Evolutionary conservation across 1,139 yeast species (phyloP).

Genomic region (Candida tropicalis): DNA sequence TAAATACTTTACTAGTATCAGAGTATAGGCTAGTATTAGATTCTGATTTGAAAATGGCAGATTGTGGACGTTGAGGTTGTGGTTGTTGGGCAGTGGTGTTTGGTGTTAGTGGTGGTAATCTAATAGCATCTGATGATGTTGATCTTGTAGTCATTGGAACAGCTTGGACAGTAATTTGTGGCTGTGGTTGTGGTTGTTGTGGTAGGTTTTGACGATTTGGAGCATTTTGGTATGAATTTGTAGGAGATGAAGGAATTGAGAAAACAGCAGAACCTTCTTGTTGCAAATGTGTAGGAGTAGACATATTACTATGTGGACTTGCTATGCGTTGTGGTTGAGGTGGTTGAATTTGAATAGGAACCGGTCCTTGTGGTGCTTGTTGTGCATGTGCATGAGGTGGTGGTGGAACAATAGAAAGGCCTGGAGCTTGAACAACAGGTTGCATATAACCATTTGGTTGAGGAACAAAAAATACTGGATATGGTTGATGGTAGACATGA

Average conservation of each 20-base stretch:
- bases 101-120: slow-evolving; percentile 11
- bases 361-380: slow-evolving; percentile 7
- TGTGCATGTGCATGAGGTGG: slow-evolving; percentile 15
- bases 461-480: slow-evolving; percentile 40
- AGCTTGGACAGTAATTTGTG: slow-evolving; percentile 6
- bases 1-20: slow-evolving; percentile 20
- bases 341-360: neutral
- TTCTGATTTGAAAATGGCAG: slow-evolving; percentile 15
- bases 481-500: slow-evolving; percentile 36
- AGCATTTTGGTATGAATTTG: slow-evolving; percentile 14
- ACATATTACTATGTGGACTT: slow-evolving; percentile 12
- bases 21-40: slow-evolving; percentile 16
- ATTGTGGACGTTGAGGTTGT: slow-evolving; percentile 8
- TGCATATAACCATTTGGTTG: slow-evolving; percentile 20
- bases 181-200: slow-evolving; percentile 9
- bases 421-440: slow-evolving; percentile 13
- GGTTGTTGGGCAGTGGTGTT: slow-evolving; percentile 13
- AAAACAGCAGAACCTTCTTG: slow-evolving; percentile 30
- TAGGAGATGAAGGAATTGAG: slow-evolving; percentile 31
- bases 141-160: slow-evolving; percentile 11
- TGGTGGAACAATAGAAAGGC: slow-evolving; percentile 7
- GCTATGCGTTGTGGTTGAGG: slow-evolving; percentile 14
- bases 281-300: slow-evolving; percentile 14
- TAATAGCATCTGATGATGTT: slow-evolving; percentile 17
- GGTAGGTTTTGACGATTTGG: slow-evolving; percentile 11